Base-by-base conservation (phyloP, 768 basidiomycete genomes). In the Rubroboletus satanas region DNA sequence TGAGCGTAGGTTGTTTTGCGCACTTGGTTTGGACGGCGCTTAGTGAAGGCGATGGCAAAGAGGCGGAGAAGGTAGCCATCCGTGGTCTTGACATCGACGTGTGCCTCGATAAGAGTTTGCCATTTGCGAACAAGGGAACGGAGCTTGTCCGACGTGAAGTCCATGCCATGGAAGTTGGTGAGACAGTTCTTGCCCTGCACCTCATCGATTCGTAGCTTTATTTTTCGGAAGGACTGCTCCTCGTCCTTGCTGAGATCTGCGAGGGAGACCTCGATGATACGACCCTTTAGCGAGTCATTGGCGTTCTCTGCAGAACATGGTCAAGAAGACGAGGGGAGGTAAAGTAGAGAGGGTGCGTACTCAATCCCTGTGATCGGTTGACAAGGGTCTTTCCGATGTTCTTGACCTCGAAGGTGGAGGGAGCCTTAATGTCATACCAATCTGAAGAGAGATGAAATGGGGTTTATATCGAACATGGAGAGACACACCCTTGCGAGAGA, bases 121-220 rank as follows among this genome's bases (percentile, higher is more conserved):
- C 97, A 99, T 79, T 98, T 99, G 74, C 96, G 92, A 66, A 99
- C 97, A 70, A 99, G 94, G 48, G 97, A 98, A 54, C 97, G 94
- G 62, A 98, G 88, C 78, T 98, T 98, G 86, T 99, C 97, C 55
- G 96, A 97, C 59, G 97, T 98, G 80, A 99, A 98, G 79, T 96
- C 93, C 96, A 99, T 98, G 73, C 97, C 97, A 76, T 96, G 90
- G 91, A 99, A 99, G 77, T 95, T 96, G 74, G 97, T 98, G 52
- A 98, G 83, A 82, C 94, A 97, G 82, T 93, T 97, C 82, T 95
- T 96, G 79, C 97, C 97, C 78, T 97, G 89, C 56, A 93, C 81
- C 69, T 94, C 92, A 72, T 98, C 95, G 69, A 98, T 83, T 70
- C 94, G 91, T 74, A 99, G 86, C 80, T 95, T 94, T 74, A 99